phyloP scores from a whole-genome alignment of 495 filamentous ascomycete species.

The Penicillium angulare region DNA sequence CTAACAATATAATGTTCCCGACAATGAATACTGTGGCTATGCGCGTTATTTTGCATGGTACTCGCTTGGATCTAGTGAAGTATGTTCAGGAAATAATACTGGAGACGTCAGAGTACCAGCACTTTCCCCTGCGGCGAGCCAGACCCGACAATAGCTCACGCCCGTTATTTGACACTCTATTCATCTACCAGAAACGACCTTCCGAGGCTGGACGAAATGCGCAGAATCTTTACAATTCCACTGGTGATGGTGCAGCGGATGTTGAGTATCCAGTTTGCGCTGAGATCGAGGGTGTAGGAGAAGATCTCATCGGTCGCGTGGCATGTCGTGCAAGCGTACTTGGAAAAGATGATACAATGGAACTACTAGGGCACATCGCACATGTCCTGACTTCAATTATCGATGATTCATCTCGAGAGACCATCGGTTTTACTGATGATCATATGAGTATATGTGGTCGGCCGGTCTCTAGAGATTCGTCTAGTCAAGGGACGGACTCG shows the following conservation, averaged over 20 bases:
- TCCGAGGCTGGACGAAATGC: background rate
- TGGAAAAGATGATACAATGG: constrained; percentile 34
- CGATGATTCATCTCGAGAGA: constrained; percentile 38
- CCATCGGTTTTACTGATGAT: constrained; percentile 47
- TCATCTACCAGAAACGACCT: constrained; percentile 70
- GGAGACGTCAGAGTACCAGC: constrained; percentile 57
- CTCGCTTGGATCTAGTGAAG: constrained; percentile 39
- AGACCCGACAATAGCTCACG: constrained; percentile 21
- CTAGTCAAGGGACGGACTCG: background rate
- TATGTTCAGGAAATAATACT: constrained; percentile 60
- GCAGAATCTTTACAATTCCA: constrained; percentile 49
- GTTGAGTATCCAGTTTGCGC: constrained; percentile 79
- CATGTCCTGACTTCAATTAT: constrained; percentile 53
- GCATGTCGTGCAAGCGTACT: constrained; percentile 61
- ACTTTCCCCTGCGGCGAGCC: constrained; percentile 41
- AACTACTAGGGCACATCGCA: constrained; percentile 55
- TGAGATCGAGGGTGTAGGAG: constrained; percentile 64
- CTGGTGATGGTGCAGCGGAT: constrained; percentile 52
- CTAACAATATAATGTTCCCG: constrained; percentile 74
- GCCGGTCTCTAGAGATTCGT: constrained; percentile 22
- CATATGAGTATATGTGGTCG: constrained; percentile 55
- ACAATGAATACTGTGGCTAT: constrained; percentile 86
- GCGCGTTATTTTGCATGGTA: constrained; percentile 37
- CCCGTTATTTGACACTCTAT: constrained; percentile 75
- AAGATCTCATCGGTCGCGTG: constrained; percentile 60